Evolutionary conservation across 495 filamentous ascomycete genomes (phyloP).

Genomic region (Viridothelium virens): DNA sequence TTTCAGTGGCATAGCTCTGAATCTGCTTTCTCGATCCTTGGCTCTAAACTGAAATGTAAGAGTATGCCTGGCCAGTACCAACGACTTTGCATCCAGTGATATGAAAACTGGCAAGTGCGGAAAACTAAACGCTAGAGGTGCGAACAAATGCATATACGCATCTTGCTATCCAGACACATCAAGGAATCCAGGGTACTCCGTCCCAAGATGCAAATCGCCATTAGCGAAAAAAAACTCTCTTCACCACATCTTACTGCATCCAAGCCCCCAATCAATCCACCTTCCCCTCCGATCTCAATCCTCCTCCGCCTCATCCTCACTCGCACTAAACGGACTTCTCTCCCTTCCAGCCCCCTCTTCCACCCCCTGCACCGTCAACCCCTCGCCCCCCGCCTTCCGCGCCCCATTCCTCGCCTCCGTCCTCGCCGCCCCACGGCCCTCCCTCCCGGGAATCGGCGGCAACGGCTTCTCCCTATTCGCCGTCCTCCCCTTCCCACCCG

Average conservation of each 20-base stretch:
- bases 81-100: neutral
- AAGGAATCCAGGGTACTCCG: neutral
- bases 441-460: neutral
- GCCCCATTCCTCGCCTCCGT: constrained; percentile 9
- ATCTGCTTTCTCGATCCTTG: constrained; percentile 1
- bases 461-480: neutral
- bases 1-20: neutral
- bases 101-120: neutral
- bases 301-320: constrained; percentile 12
- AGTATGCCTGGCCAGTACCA: neutral
- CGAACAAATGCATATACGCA: neutral
- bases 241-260: neutral
- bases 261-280: neutral
- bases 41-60: neutral
- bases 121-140: neutral
- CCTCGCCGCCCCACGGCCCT: constrained; percentile 7
- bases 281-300: neutral
- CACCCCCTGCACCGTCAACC: neutral
- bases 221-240: neutral
- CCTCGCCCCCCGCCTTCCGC: neutral
- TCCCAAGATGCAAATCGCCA: neutral
- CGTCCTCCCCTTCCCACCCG: too few relatives aligned
- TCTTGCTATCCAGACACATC: neutral
- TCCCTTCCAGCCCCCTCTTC: neutral
- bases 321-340: constrained; percentile 9